A percentile compares a stretch with the other conserved stretches of the same genome.
These are phyloP conservation scores for Sisymbrium altissimum DNA, from an alignment of 345 rosid species.

Conservation along the genomic window DNA sequence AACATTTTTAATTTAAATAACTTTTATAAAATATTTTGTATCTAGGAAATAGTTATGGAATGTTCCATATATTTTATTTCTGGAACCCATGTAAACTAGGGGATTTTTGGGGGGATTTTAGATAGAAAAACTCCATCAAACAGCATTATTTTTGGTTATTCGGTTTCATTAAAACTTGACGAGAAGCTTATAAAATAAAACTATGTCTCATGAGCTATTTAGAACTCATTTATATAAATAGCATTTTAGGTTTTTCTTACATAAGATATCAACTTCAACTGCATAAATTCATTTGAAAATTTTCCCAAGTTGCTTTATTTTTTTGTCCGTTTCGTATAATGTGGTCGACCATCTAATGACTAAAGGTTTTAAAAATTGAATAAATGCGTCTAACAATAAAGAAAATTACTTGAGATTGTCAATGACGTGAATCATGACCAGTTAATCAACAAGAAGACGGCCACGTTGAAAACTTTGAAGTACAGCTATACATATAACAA, in stretches of 20 bases:
- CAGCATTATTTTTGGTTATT: not conserved
- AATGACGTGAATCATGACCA: slow-evolving; percentile 25
- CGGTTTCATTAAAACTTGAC: not conserved
- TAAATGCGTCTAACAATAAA: not conserved
- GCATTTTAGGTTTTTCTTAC: not conserved
- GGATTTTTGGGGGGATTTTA: no score
- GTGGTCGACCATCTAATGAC: slow-evolving; percentile 20
- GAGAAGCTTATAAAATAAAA: not conserved
- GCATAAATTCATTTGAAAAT: not conserved
- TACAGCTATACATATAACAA: slow-evolving; percentile 21
- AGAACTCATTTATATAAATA: not conserved
- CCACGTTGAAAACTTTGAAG: slow-evolving; percentile 23
- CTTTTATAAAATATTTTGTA: no score
- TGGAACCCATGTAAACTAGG: no score
- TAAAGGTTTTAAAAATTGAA: slow-evolving; percentile 7
- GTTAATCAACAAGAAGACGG: slow-evolving; percentile 28
- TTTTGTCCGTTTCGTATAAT: slow-evolving; percentile 8
- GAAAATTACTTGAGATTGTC: slow-evolving; percentile 20
- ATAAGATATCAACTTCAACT: not conserved
- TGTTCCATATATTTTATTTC: no score
- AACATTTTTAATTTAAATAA: no score
- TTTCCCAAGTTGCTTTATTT: not conserved
- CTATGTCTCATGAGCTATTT: not conserved
- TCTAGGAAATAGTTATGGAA: no score
- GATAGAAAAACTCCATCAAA: no score